A percentile compares a stretch with the other conserved stretches of the same genome.
Evolutionary conservation across 2,329 filamentous ascomycete species (phyloP).

Genomic region (Beauveria rudraprayagi): DNA sequence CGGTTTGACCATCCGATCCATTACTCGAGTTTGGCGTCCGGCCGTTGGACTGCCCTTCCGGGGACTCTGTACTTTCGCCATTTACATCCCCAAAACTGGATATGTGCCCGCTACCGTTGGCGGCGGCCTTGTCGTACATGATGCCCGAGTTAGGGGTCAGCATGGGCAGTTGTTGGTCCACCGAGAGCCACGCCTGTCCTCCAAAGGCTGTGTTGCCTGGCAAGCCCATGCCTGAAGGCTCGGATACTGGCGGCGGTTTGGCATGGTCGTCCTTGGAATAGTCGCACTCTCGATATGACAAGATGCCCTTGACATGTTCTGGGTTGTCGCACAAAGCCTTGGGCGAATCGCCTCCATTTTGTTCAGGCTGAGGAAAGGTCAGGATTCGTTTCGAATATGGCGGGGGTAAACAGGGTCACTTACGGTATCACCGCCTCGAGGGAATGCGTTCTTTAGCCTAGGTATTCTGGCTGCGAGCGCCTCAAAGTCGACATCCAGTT

Average conservation of each 20-base stretch:
- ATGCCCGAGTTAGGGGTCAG: slow-evolving; percentile 27
- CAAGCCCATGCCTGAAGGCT: slow-evolving; percentile 5
- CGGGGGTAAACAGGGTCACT: slow-evolving; percentile 15
- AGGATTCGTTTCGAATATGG: background rate
- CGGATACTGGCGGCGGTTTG: slow-evolving; percentile 22
- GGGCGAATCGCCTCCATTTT: slow-evolving; percentile 12
- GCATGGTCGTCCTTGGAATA: slow-evolving; percentile 35
- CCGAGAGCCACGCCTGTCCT: slow-evolving; percentile 29
- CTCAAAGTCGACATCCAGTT: slow-evolving; percentile 86
- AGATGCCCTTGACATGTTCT: slow-evolving; percentile 31
- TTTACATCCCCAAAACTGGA: slow-evolving; percentile 36
- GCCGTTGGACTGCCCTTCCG: slow-evolving; percentile 44
- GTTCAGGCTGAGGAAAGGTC: background rate
- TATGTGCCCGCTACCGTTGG: slow-evolving; percentile 20
- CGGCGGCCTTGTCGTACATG: slow-evolving; percentile 26
- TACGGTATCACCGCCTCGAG: slow-evolving; percentile 45
- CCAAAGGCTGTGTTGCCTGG: slow-evolving; percentile 19
- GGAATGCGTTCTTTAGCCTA: slow-evolving; percentile 46
- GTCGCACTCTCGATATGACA: slow-evolving; percentile 37
- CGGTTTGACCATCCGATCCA: slow-evolving; percentile 16
- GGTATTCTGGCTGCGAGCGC: slow-evolving; percentile 56
- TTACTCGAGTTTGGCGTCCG: slow-evolving; percentile 52
- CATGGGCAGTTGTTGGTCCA: slow-evolving; percentile 31
- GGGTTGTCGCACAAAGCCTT: slow-evolving; percentile 26
- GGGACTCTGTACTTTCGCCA: slow-evolving; percentile 40